Evolutionary conservation across 2,329 filamentous ascomycete genomes (phyloP), one percentile per base, ranked within the genome.

Genomic region (Aureobasidium lini): DNA sequence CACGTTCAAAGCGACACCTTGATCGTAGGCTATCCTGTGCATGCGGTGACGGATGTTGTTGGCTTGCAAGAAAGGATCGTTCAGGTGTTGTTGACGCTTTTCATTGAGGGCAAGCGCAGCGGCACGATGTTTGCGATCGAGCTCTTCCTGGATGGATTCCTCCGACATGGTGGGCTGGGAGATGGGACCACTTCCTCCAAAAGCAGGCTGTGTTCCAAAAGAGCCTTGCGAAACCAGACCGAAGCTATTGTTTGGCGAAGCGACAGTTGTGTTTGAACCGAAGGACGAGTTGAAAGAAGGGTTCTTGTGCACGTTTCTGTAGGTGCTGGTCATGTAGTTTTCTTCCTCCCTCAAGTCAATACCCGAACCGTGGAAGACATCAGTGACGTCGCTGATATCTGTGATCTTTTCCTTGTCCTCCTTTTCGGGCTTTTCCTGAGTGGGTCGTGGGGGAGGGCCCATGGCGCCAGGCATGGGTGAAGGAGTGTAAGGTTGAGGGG

Each of bases 271-370:
- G 57, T 73, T 70, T 8, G 73, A 73, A 49, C 71, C 71, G 46
- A 66, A 67, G 1, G 66, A 65, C 15, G 61, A 42, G 29, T 43
- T 62, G 65, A 73, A 63, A 10, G 62, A 62, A 1, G 49, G 18
- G 8, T 48, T 47, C 29, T 61, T 64, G 48, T 64, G 64, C 34
- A 57, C 46, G n/a, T 61, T 60, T 18, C 62, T 49, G 68, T 85
- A 87, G 60, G 84, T 78, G 61, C 84, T 85, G 46, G 89, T 86
- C 71, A 94, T 79, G 64, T 85, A 89, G 66, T 91, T 89, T 68
- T 95, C 90, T 72, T 96, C 92, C 64, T 90, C 90, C 61, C 87
- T 85, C 48, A 96, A 75, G 75, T 96, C 89, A 63, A 96, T 90
- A 52, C 90, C 91, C 15, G 90, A 93, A 16, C 88, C 89, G 16